Evolutionary conservation across 192 early-diverging fungal genomes (phyloP).

Genomic region (Umbelopsis ramanniana): DNA sequence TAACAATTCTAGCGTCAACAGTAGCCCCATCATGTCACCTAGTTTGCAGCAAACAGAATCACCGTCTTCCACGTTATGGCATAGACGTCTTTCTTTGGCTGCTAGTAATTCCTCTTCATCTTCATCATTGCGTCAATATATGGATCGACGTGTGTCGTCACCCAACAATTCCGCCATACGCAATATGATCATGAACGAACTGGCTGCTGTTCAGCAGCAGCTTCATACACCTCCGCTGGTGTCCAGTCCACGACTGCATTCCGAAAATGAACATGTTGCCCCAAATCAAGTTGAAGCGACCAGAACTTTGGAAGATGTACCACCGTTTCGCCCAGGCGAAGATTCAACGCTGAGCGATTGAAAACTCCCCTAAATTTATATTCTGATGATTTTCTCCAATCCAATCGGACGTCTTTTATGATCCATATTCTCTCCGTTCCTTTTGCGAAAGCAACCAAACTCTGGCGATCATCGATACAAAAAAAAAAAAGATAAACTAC

Average conservation of each 20-base stretch:
- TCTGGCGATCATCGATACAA: too few relatives aligned
- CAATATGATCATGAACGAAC: constrained; percentile 16
- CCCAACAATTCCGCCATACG: constrained; percentile 9
- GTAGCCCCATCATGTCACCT: background rate
- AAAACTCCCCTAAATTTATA: background rate
- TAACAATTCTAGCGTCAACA: background rate
- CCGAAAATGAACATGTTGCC: background rate
- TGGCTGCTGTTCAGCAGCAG: constrained; percentile 14
- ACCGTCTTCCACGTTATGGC: background rate
- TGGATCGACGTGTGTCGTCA: constrained; percentile 1
- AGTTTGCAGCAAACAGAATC: background rate
- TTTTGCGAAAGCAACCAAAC: background rate
- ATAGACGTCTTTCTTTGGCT: constrained; percentile 5
- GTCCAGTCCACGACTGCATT: background rate
- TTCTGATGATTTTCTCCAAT: constrained; percentile 2
- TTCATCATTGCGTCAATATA: constrained; percentile 2
- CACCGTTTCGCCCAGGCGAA: background rate
- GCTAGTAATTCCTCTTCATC: background rate
- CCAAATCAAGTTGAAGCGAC: background rate
- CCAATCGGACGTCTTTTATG: background rate
- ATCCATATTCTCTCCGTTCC: background rate
- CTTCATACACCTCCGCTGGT: constrained; percentile 17
- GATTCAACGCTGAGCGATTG: constrained; percentile 20
- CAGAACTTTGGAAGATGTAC: constrained; percentile 3
- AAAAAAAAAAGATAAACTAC: background rate